These are phyloP conservation scores for Salix brachista DNA, from an alignment of 345 rosid genomes.

Conservation along the genomic window DNA sequence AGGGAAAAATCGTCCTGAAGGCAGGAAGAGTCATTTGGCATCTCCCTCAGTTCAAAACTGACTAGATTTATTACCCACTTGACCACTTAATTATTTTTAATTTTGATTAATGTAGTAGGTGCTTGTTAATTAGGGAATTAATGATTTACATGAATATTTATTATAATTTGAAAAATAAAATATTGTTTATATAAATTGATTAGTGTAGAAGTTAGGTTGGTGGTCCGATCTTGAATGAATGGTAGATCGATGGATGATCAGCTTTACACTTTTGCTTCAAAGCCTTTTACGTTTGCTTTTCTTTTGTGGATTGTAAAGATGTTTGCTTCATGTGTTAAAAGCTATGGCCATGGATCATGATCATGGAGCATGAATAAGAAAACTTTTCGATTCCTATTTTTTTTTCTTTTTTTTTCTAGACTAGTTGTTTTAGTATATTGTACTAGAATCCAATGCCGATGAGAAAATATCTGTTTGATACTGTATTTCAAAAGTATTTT, in stretches of 20 bases:
- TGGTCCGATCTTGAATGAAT: constrained; percentile 45
- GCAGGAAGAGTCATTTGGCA: constrained; percentile 8
- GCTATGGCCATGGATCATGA: neutral
- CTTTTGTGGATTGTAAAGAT: constrained; percentile 3
- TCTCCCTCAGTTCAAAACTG: constrained; percentile 14
- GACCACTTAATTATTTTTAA: neutral
- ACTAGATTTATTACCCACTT: constrained; percentile 26
- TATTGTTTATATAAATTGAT: neutral
- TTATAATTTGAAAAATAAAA: neutral
- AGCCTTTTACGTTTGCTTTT: constrained; percentile 15
- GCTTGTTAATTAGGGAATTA: neutral
- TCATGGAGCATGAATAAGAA: neutral
- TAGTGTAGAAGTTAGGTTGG: constrained; percentile 17
- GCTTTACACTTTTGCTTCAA: constrained; percentile 21
- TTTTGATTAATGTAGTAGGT: neutral
- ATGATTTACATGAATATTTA: neutral
- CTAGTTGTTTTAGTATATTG: too few species aligned
- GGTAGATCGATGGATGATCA: constrained; percentile 30
- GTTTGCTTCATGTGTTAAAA: neutral
- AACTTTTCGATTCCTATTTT: too few species aligned
- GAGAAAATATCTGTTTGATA: too few species aligned
- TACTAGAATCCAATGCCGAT: too few species aligned
- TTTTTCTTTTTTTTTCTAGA: neutral
- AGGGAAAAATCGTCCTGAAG: constrained; percentile 58
- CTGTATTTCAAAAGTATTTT: too few species aligned